Conservation (phyloP, 208 protist species). For the Trypanosoma scelopori region DNA sequence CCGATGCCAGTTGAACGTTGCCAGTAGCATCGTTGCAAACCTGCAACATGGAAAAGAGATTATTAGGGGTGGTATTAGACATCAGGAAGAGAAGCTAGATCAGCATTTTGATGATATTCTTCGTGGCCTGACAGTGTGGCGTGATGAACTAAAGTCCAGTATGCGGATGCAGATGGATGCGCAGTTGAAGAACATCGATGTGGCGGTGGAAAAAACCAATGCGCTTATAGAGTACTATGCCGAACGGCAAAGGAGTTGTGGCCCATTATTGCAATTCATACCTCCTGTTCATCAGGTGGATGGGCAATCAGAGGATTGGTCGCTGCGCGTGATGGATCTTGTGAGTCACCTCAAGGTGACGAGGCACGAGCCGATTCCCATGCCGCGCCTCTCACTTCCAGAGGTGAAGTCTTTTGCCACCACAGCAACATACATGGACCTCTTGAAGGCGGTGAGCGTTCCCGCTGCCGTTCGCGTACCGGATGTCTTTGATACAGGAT, state of each 20-base stretch:
- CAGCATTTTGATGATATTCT: conserved; percentile 27
- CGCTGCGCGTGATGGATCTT: conserved; percentile 32
- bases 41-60: conserved; percentile 21
- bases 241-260: conserved; percentile 17
- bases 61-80: conserved; percentile 11
- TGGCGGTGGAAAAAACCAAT: conserved; percentile 16
- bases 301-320: conserved; percentile 28
- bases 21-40: conserved; percentile 25
- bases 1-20: conserved; percentile 26
- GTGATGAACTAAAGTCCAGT: conserved; percentile 24
- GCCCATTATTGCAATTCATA: conserved; percentile 25
- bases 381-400: conserved; percentile 25
- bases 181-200: conserved; percentile 26
- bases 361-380: conserved; percentile 23
- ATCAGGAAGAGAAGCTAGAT: conserved; percentile 25
- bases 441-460: conserved; percentile 25
- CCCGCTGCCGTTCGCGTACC: conserved; percentile 24
- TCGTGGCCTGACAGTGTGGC: conserved; percentile 21
- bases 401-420: conserved; percentile 24
- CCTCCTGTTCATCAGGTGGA: conserved; percentile 27
- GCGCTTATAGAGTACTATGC: conserved; percentile 25
- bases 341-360: conserved; percentile 23
- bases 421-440: conserved; percentile 27
- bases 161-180: conserved; percentile 21
- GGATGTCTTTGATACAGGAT: conserved; percentile 28